Evolutionary conservation across 192 early-diverging fungal genomes (phyloP).

Genomic region (Backusella luteola): DNA sequence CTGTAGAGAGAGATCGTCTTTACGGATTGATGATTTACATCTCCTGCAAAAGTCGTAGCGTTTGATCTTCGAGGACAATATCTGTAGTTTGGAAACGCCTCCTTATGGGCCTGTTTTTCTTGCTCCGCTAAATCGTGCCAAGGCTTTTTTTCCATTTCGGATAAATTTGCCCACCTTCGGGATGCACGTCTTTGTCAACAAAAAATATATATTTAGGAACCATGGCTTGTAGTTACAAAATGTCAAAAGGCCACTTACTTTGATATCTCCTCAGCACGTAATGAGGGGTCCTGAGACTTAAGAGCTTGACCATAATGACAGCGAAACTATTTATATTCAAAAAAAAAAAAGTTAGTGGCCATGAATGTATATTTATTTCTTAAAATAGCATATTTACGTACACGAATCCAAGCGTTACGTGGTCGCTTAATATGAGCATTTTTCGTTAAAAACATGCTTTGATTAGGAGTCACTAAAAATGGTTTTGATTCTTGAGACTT

Average conservation of each 20-base stretch:
- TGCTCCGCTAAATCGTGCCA: slow-evolving; percentile 32
- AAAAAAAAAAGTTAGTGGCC: not conserved
- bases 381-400: slow-evolving; percentile 11
- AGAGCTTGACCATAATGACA: slow-evolving; percentile 29
- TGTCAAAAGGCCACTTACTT: slow-evolving; percentile 14
- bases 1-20: not conserved
- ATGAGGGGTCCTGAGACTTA: slow-evolving; percentile 26
- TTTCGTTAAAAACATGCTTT: slow-evolving; percentile 27
- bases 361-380: not conserved
- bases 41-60: not conserved
- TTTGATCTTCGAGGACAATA: slow-evolving; percentile 21
- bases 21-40: not conserved
- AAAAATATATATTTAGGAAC: not conserved
- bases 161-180: slow-evolving; percentile 22
- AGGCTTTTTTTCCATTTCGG: slow-evolving; percentile 30
- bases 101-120: slow-evolving; percentile 29
- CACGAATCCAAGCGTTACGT: slow-evolving; percentile 33
- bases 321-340: slow-evolving; percentile 12
- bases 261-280: slow-evolving; percentile 32
- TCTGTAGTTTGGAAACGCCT: slow-evolving; percentile 32
- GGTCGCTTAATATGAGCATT: slow-evolving; percentile 34
- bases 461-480: not conserved
- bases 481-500: not conserved
- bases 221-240: not conserved
- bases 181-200: slow-evolving; percentile 23